These are phyloP conservation scores for Tephrocybe rancida DNA, from an alignment of 768 basidiomycete genomes.

Conservation along the genomic window DNA sequence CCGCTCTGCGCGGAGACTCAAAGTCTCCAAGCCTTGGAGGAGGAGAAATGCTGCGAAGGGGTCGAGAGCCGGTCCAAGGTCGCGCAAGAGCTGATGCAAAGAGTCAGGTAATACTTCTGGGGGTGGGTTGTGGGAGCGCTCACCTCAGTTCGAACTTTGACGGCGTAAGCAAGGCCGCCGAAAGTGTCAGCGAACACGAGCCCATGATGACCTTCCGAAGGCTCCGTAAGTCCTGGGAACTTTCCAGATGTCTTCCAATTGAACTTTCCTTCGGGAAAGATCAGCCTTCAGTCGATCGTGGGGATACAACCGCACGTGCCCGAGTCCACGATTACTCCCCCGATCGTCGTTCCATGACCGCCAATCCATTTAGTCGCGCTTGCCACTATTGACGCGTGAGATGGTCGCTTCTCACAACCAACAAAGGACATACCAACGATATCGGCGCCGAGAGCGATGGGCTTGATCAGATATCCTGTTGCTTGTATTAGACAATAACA, in stretches of 20 bases:
- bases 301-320: neutral
- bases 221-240: slow-evolving; percentile 75
- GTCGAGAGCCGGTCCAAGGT: slow-evolving; percentile 66
- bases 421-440: slow-evolving; percentile 52
- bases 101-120: neutral
- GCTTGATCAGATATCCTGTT: slow-evolving; percentile 37
- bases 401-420: neutral
- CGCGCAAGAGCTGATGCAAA: slow-evolving; percentile 48
- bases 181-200: slow-evolving; percentile 68
- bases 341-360: slow-evolving; percentile 79
- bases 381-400: slow-evolving; percentile 56
- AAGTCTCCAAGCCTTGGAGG: slow-evolving; percentile 51
- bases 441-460: slow-evolving; percentile 72
- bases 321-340: slow-evolving; percentile 71
- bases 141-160: slow-evolving; percentile 58
- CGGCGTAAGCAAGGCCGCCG: slow-evolving; percentile 60
- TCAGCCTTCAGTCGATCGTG: neutral
- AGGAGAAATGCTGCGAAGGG: slow-evolving; percentile 77
- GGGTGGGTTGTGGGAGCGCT: neutral
- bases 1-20: neutral
- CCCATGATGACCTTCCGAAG: slow-evolving; percentile 78
- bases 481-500: neutral
- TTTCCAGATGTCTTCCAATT: slow-evolving; percentile 69
- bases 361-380: slow-evolving; percentile 88
- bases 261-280: slow-evolving; percentile 54